These are phyloP conservation scores for Mentha longifolia DNA, from an alignment of 257 asterid genomes.

Conservation along the genomic window DNA sequence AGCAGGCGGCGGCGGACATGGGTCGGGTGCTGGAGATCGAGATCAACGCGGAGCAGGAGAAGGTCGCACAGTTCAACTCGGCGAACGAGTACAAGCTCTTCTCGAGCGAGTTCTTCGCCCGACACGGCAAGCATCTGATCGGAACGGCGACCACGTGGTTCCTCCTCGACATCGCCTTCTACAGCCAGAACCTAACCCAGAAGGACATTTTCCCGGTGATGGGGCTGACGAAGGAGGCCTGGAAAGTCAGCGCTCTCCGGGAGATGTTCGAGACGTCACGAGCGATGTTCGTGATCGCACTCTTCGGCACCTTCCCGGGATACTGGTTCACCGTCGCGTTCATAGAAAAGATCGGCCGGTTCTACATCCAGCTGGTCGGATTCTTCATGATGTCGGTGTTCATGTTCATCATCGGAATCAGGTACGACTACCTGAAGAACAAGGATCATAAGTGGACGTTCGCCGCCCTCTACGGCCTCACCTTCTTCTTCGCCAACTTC, in stretches of 20 bases:
- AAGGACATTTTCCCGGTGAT: conserved; percentile 43
- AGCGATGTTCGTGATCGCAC: conserved; percentile 48
- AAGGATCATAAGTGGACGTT: conserved; percentile 42
- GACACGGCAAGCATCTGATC: conserved; percentile 40
- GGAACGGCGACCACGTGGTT: conserved; percentile 45
- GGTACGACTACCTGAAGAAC: conserved; percentile 38
- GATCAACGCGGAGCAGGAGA: conserved; percentile 40
- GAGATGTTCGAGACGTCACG: conserved; percentile 49
- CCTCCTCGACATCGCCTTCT: conserved; percentile 26
- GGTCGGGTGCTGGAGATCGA: conserved; percentile 47
- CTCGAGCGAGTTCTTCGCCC: conserved; percentile 35
- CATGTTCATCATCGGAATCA: conserved; percentile 42
- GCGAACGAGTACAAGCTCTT: conserved; percentile 38
- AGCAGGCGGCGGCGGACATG: conserved; percentile 50
- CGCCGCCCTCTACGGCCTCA: conserved; percentile 49
- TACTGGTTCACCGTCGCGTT: conserved; percentile 46
- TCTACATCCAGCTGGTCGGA: conserved; percentile 42
- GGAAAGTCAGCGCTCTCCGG: conserved; percentile 32
- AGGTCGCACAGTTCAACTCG: conserved; percentile 30
- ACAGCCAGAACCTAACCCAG: conserved; percentile 41
- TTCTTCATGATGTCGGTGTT: conserved; percentile 51
- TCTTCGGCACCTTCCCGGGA: conserved; percentile 47
- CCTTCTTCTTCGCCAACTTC: conserved; percentile 54
- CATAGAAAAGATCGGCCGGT: conserved; percentile 46
- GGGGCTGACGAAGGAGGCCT: conserved; percentile 36